These are phyloP conservation scores for Talaromyces nanjingensis DNA, from an alignment of 495 filamentous ascomycete species.

Conservation along the genomic window DNA sequence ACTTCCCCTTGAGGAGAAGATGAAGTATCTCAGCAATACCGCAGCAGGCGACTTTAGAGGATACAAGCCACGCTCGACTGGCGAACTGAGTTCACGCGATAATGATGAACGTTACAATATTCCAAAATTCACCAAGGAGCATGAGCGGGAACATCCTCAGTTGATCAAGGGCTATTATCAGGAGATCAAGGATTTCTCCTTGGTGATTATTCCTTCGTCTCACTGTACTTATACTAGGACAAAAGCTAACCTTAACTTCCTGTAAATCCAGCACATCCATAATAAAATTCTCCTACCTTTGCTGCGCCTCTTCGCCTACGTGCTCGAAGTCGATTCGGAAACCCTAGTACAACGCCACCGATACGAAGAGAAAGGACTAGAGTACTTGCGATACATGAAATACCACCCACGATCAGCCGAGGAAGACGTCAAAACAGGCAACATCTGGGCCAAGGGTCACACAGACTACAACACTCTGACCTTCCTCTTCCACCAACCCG, in stretches of 20 bases:
- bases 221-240: not conserved
- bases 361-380: conserved; percentile 38
- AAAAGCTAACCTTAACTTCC: conserved; percentile 26
- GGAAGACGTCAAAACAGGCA: conserved; percentile 33
- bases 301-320: conserved; percentile 39
- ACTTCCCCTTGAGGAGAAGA: conserved; percentile 49
- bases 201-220: not conserved
- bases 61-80: conserved; percentile 13
- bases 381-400: conserved; percentile 50
- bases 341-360: conserved; percentile 42
- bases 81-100: conserved; percentile 25
- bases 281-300: conserved; percentile 39
- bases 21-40: conserved; percentile 39
- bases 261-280: conserved; percentile 18
- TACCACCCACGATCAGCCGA: conserved; percentile 38
- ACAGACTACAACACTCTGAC: conserved; percentile 49
- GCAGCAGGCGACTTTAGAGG: conserved; percentile 41
- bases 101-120: conserved; percentile 52
- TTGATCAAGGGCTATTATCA: conserved; percentile 13
- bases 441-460: conserved; percentile 41
- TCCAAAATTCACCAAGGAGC: conserved; percentile 39
- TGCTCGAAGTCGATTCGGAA: conserved; percentile 48
- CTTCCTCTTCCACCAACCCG: conserved; percentile 47
- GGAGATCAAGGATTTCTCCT: not conserved
- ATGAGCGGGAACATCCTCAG: conserved; percentile 36